Base-by-base conservation (phyloP, 176 grass and related monocot species). In the Eremochloa ophiuroides region DNA sequence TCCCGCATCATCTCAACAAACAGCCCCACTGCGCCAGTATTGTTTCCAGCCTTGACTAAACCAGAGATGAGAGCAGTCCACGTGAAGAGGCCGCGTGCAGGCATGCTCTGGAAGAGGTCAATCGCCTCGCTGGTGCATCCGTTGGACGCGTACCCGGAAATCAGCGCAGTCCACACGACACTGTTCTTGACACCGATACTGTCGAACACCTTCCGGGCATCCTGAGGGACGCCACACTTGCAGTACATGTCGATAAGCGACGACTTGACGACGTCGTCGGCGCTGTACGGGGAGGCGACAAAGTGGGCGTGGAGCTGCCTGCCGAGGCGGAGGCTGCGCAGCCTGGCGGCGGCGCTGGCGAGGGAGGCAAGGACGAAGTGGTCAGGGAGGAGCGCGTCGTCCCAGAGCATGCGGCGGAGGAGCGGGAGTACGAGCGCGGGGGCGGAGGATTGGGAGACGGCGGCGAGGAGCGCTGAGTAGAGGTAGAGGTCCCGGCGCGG, bases 41-140 rank as follows among this genome's bases (percentile, higher is more conserved):
- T 86, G 30, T 93, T 56, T 0, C 95, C 86, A 28, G 81, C 84
- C 65, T 61, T 89, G n/a, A 91, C 74, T 27, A 89, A 84, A 63
- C 92, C 95, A 42, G 92, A 93, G 38, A 95, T 86, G 18, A 98
- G 79, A 4, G 95, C 92, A 33, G 95, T 98, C 95, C 95, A 95
- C 7, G 90, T 37, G 69, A 98, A 89, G 59, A 95, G 87, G 31
- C 84, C 16, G 55, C 77, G 89, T 16, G 26, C 63, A 33, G 86
- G 92, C 90, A 98, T 98, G 69, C 40, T 84, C 33, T 25, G 11
- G 78, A 98, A 95, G 23, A 98, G 66, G 20, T 86, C 71, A 62
- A 93, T 8, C 16, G 95, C 88, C 72, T 91, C 84, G 1, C 60
- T 37, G 3, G 67, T 84, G 17, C 76, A 48, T 17, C 86, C 86